phyloP scores from a whole-genome alignment of 768 basidiomycete species.

The Guyanaporus albipodus region DNA sequence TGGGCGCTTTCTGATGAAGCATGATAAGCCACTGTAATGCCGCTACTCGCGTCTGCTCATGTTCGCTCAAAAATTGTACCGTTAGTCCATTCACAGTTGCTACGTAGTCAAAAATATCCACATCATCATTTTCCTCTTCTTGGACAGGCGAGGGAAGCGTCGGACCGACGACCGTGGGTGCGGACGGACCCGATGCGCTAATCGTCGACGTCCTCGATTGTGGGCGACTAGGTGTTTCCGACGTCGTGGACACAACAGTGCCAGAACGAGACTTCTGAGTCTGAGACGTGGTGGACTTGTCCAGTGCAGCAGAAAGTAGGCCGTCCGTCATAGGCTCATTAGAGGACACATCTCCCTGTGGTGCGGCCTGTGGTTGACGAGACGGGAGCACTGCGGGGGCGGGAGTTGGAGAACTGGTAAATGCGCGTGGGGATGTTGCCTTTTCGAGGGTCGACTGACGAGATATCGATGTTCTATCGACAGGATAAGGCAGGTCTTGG shows the following conservation, averaged over 20 bases:
- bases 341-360: constrained; percentile 45
- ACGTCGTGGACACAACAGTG: constrained; percentile 21
- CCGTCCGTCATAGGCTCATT: constrained; percentile 42
- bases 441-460: constrained; percentile 26
- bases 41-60: constrained; percentile 93
- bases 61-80: constrained; percentile 92
- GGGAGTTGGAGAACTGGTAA: constrained; percentile 51
- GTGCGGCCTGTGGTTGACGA: constrained; percentile 43
- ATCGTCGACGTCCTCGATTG: constrained; percentile 57
- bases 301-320: constrained; percentile 28
- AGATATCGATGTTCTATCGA: constrained; percentile 39
- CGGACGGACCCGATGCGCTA: constrained; percentile 36
- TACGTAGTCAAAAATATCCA: constrained; percentile 86
- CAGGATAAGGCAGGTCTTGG: constrained; percentile 74
- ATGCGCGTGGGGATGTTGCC: constrained; percentile 34
- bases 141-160: constrained; percentile 26
- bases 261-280: constrained; percentile 23
- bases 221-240: constrained; percentile 49
- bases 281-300: constrained; percentile 39
- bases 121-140: constrained; percentile 47
- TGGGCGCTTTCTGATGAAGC: constrained; percentile 97
- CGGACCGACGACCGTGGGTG: constrained; percentile 30
- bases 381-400: constrained; percentile 40
- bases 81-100: constrained; percentile 90
- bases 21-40: constrained; percentile 98